Base-by-base conservation (phyloP, 768 basidiomycete genomes). In the Dioszegia hungarica region DNA sequence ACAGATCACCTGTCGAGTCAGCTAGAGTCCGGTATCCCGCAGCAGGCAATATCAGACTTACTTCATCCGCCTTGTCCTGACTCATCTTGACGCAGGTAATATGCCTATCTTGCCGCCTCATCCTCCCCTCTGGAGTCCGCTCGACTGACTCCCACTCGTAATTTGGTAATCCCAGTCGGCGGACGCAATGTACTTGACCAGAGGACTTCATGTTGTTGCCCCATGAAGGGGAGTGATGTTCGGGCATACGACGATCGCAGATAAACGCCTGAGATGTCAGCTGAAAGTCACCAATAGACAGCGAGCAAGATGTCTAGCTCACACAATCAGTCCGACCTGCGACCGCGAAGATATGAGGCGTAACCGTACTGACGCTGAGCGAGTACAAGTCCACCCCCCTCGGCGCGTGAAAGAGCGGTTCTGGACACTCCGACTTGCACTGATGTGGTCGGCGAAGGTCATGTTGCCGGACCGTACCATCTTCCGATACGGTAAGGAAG, bases 391-490 rank as follows among this genome's bases (percentile, higher is more conserved):
- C 68, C 80, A 73, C 85, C 79, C 48, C 64, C 31, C 55, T 56
- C 15, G 81, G 79, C 36, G 88, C 75, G 60, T 81, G 80, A 19
- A 89, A 81, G 15, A 94, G 78, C 1, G 89, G 86, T 17, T 84
- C 78, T 22, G 89, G 85, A 70, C 90, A 94, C 10, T 78, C 68
- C 9, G 62, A 50, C 28, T 62, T 66, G 75, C 90, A 94, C n/a
- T 75, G 74, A 74, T 93, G 88, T 14, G 80, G 75, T 10, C 81
- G 81, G 49, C 90, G 80, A 40, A 93, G 76, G 70, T 94, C 90
- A 71, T 93, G 90, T 68, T 92, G 90, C 24, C 90, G 82, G 10
- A 92, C 89, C 27, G 85, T 82, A 3, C 89, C 90, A 75, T 94
- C 90, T 86, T 90, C 70, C 1, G 70, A 67, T 3, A 74, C 74